Evolutionary conservation across 305 asterid genomes (phyloP).

Genomic region (Fraxinus sp.): DNA sequence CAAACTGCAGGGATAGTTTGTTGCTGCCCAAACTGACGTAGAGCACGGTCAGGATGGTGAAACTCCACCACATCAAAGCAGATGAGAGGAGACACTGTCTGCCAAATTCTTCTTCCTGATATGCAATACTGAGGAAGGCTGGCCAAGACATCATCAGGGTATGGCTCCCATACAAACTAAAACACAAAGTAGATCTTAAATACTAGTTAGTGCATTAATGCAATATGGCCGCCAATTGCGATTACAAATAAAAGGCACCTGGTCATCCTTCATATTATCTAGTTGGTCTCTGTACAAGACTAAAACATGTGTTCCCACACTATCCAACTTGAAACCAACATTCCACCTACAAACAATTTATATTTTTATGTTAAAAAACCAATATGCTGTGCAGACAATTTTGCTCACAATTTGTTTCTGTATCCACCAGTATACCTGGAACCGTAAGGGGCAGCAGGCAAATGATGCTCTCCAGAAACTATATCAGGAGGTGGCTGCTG

Average conservation of each 20-base stretch:
- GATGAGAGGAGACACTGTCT: constrained; percentile 72
- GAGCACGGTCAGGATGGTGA: constrained; percentile 70
- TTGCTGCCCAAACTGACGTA: constrained; percentile 68
- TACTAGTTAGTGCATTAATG: constrained; percentile 9
- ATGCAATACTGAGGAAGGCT: constrained; percentile 66
- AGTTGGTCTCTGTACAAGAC: constrained; percentile 55
- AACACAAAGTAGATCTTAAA: constrained; percentile 29
- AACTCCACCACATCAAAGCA: constrained; percentile 80
- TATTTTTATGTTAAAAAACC: constrained; percentile 4
- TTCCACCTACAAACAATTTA: constrained; percentile 49
- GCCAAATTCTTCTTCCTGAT: constrained; percentile 69
- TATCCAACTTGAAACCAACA: constrained; percentile 64
- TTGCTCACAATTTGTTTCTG: too few species aligned
- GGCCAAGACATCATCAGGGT: constrained; percentile 48
- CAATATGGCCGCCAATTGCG: background rate
- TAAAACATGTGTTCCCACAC: constrained; percentile 56
- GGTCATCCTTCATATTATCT: constrained; percentile 64
- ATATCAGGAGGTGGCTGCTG: constrained; percentile 41
- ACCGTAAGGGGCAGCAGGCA: constrained; percentile 49
- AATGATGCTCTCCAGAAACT: constrained; percentile 36
- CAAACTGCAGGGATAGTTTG: constrained; percentile 61
- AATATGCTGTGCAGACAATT: too few species aligned
- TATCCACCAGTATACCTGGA: constrained; percentile 36
- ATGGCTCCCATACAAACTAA: constrained; percentile 79
- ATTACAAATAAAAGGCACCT: constrained; percentile 31